These are phyloP conservation scores for Oryza glaberrima DNA, from an alignment of 176 grass and related monocot species.

Conservation along the genomic window DNA sequence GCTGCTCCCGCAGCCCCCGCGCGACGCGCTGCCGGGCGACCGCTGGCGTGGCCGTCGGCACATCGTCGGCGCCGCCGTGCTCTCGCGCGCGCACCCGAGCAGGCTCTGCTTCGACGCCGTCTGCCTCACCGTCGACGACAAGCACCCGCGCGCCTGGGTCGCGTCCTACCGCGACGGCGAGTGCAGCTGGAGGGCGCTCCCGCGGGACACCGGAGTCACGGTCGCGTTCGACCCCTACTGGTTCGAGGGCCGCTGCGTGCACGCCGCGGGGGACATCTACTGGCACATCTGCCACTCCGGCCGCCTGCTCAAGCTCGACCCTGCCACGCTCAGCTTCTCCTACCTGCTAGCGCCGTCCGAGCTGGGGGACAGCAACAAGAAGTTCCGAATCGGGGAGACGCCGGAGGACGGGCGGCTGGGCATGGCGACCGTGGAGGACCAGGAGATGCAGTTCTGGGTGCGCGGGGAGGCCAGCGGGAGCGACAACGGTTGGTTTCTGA, in stretches of 20 bases:
- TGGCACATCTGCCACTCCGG: slow-evolving; percentile 30
- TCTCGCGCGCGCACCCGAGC: slow-evolving; percentile 16
- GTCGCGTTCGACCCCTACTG: slow-evolving; percentile 1
- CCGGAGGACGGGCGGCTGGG: neutral
- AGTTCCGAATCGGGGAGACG: neutral
- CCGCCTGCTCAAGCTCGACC: slow-evolving; percentile 27
- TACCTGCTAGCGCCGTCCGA: neutral
- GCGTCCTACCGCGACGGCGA: slow-evolving; percentile 8
- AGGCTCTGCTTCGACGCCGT: slow-evolving; percentile 27
- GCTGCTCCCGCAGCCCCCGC: slow-evolving; percentile 31
- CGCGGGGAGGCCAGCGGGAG: neutral
- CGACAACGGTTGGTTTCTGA: slow-evolving; percentile 18
- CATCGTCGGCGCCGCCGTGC: slow-evolving; percentile 15
- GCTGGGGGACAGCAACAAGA: neutral
- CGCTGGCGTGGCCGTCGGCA: neutral
- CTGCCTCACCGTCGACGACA: slow-evolving; percentile 37
- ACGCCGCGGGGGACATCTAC: slow-evolving; percentile 21
- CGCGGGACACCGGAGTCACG: neutral
- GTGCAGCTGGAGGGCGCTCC: neutral
- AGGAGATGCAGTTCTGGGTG: neutral
- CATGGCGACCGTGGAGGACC: neutral
- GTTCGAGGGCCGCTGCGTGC: slow-evolving; percentile 26
- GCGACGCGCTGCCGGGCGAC: neutral
- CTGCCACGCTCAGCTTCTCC: slow-evolving; percentile 4
- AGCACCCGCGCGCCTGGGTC: neutral